A percentile compares a stretch with the other conserved stretches of the same genome.
Evolutionary conservation across 176 grass and related monocot genomes (phyloP).

Genomic region (Aegilops tauschii): DNA sequence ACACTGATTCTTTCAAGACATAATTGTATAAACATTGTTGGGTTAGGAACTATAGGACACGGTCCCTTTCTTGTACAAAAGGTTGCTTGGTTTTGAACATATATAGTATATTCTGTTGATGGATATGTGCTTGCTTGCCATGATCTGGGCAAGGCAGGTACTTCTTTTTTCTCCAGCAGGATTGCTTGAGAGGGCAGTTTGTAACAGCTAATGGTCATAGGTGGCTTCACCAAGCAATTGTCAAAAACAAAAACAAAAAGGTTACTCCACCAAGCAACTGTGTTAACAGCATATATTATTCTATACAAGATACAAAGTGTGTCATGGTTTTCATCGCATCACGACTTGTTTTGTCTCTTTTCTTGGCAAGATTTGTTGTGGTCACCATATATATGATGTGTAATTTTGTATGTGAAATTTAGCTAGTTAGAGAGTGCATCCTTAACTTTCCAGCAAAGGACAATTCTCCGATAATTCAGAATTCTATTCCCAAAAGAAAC

Average conservation of each 20-base stretch:
- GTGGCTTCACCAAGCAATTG: neutral
- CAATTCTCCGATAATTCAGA: neutral
- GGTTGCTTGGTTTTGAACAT: neutral
- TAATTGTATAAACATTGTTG: neutral
- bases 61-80: constrained; percentile 15
- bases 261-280: neutral
- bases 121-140: neutral
- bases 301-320: neutral
- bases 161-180: neutral
- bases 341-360: neutral
- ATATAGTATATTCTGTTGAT: neutral
- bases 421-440: neutral
- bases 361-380: neutral
- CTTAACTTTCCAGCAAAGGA: neutral
- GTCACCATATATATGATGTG: neutral
- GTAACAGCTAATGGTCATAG: neutral
- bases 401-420: neutral
- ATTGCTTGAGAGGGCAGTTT: neutral
- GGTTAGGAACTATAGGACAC: neutral
- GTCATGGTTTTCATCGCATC: neutral
- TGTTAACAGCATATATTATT: neutral
- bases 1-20: neutral
- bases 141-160: neutral
- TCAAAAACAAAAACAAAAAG: neutral
- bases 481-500: neutral